These are phyloP conservation scores for Liquidambar formosana DNA, from an alignment of 164 flowering plant genomes.

Conservation along the genomic window DNA sequence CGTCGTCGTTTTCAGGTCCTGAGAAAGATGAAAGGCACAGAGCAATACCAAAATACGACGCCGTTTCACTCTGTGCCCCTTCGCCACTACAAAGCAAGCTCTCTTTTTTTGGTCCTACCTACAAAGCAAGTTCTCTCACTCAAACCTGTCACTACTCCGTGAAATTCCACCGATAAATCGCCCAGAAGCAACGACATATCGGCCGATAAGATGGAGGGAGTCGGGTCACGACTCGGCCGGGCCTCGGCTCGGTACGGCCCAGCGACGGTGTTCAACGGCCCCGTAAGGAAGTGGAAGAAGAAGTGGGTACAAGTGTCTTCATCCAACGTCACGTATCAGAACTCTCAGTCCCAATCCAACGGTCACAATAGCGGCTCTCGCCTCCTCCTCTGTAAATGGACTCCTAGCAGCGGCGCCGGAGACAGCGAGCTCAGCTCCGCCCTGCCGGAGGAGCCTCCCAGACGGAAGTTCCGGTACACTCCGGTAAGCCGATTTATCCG, in stretches of 20 bases:
- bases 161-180: neutral
- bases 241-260: slow-evolving; percentile 48
- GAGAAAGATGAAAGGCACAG: too few relatives aligned
- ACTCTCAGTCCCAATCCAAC: slow-evolving; percentile 15
- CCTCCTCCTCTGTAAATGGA: slow-evolving; percentile 37
- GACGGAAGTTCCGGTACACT: slow-evolving; percentile 51
- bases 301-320: slow-evolving; percentile 51
- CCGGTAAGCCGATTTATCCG: slow-evolving; percentile 46
- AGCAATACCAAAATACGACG: neutral
- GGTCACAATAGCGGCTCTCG: slow-evolving; percentile 21
- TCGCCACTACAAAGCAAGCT: neutral
- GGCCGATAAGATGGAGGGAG: slow-evolving; percentile 37
- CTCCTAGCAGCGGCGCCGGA: slow-evolving; percentile 8
- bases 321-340: slow-evolving; percentile 14
- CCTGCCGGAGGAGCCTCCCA: slow-evolving; percentile 32
- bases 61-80: neutral
- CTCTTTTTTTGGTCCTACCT: too few relatives aligned
- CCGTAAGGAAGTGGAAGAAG: slow-evolving; percentile 63
- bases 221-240: slow-evolving; percentile 49
- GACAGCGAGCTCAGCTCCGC: slow-evolving; percentile 8
- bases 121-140: too few relatives aligned
- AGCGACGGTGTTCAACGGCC: slow-evolving; percentile 50
- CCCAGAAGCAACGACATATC: neutral
- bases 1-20: too few relatives aligned
- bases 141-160: too few relatives aligned